Base-by-base conservation (phyloP, 495 filamentous ascomycete species). In the Chaetomidium leptoderma region DNA sequence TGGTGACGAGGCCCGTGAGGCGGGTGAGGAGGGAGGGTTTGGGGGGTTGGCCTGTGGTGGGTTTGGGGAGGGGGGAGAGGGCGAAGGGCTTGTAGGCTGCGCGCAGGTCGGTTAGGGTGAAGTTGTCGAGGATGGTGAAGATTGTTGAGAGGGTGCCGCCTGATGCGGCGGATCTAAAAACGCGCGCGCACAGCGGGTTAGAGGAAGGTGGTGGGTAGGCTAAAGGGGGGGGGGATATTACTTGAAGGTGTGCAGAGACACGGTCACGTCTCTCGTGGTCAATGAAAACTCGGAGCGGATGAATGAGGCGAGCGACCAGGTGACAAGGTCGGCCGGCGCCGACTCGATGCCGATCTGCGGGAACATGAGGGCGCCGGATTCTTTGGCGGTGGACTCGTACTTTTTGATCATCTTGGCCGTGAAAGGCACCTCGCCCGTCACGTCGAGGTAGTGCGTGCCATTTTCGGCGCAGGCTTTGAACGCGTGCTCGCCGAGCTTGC, bases 391-490 rank as follows among this genome's bases (percentile, higher is more conserved):
- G 13, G 83, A 78, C 57, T 92, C 82, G 66, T 95, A 93, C 61
- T 90, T 88, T 17, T 84, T 77, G 53, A 97, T 83, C 78, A 96
- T 93, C 24, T 82, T 74, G 56, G 80, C 74, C 26, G 91, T 80
- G 83, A 88, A 98, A 8, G 89, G 87, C 8, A 83, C 81, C 68
- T 98, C 93, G 36, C 92, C 92, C 13, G 92, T 96, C 30, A 83
- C 83, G 74, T 97, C 92, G 42, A 97, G 75, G 68, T 96, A 96
- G 69, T 96, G 91, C 13, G 92, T 96, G 23, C 92, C 92, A 58
- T 84, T 84, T 47, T 83, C 79, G 30, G 89, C 90, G 69, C 92
- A 97, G n/a, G 92, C 91, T 62, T 88, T 86, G 53, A 97, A 83
- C 19, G 91, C 90, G 40, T 81, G 81, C 44, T 87, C 85, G 40